Percentiles rank a stretch among this genome's conserved stretches.
Conservation (phyloP, 345 rosid species). For the Dimocarpus longan region DNA sequence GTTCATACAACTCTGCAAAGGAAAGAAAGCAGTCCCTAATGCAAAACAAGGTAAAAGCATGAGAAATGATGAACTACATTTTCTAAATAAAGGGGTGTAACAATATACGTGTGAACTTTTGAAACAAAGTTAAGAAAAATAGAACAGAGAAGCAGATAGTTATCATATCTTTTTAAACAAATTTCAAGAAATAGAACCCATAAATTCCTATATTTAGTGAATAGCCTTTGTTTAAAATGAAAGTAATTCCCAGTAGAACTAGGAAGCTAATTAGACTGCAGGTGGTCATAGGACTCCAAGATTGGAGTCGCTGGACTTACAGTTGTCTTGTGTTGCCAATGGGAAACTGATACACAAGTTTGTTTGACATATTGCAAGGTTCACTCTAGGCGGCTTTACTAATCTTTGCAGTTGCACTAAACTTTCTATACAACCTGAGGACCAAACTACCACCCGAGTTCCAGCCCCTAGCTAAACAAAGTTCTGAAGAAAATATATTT, state of each 20-base stretch:
- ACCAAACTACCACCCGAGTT: neutral
- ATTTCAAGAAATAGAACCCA: neutral
- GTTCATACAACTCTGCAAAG: conserved; percentile 92
- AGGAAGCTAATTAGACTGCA: neutral
- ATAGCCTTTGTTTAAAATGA: neutral
- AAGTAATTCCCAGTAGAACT: neutral
- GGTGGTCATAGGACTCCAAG: neutral
- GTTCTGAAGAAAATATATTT: neutral
- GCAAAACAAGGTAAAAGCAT: conserved; percentile 12
- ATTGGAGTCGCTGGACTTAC: neutral
- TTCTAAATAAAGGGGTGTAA: neutral
- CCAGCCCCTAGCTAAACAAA: neutral
- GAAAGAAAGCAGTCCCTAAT: conserved; percentile 91
- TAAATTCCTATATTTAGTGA: neutral
- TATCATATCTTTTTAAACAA: neutral
- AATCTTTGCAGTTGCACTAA: neutral
- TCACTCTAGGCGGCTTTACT: neutral
- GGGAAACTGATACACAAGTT: neutral
- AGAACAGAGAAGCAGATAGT: neutral
- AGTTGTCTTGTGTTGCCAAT: neutral
- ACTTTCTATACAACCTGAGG: neutral
- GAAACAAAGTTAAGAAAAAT: neutral
- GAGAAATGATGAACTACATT: neutral
- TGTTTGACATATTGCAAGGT: neutral
- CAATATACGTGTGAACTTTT: neutral